Percentiles rank a stretch among this genome's conserved stretches.
phyloP scores from a whole-genome alignment of 108 stramenopile species.

The Nitzschia inconspicua region DNA sequence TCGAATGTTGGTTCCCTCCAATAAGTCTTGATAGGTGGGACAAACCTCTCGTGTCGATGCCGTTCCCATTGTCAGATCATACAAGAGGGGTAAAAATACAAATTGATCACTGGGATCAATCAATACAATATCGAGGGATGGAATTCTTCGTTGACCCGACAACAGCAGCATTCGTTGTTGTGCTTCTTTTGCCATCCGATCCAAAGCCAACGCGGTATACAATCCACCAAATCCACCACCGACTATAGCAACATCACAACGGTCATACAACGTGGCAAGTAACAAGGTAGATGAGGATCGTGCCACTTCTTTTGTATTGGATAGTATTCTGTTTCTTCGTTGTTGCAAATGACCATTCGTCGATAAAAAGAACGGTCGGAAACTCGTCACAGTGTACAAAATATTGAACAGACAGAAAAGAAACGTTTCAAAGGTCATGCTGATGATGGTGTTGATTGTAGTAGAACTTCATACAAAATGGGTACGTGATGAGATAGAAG shows the following conservation, averaged over 20 bases:
- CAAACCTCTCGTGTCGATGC: slow-evolving; percentile 55
- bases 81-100: slow-evolving; percentile 84
- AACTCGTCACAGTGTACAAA: too few relatives aligned
- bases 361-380: too few relatives aligned
- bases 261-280: too few relatives aligned
- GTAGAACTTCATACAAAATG: too few relatives aligned
- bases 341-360: too few relatives aligned
- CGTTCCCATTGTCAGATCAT: slow-evolving; percentile 78
- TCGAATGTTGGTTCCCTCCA: slow-evolving; percentile 31
- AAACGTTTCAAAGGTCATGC: too few relatives aligned
- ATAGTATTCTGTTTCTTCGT: neutral
- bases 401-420: too few relatives aligned
- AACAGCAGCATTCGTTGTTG: slow-evolving; percentile 30
- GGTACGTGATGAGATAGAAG: too few relatives aligned
- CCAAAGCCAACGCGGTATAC: slow-evolving; percentile 51
- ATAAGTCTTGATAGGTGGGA: slow-evolving; percentile 53
- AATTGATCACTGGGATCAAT: slow-evolving; percentile 81
- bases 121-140: slow-evolving; percentile 55
- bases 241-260: slow-evolving; percentile 47
- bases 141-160: too few relatives aligned
- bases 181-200: slow-evolving; percentile 30
- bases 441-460: too few relatives aligned
- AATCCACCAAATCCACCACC: slow-evolving; percentile 72
- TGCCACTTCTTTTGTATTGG: too few relatives aligned
- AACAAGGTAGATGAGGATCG: too few relatives aligned